Percentiles rank a stretch among this genome's conserved stretches.
Conservation (phyloP, 2,329 filamentous ascomycete species). For the Diaporthe nobilis region DNA sequence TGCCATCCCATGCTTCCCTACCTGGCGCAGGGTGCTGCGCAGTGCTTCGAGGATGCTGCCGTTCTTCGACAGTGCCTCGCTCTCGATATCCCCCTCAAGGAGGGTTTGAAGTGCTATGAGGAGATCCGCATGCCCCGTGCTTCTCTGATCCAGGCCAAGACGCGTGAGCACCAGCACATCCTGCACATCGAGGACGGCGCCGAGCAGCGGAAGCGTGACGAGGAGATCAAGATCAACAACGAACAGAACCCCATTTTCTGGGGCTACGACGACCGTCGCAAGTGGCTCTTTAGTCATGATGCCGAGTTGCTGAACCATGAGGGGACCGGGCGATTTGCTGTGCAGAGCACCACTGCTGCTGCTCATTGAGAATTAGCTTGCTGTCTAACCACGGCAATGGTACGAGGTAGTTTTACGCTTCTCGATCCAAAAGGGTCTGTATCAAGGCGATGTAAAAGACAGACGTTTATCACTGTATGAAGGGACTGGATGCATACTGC, state of each 20-base stretch:
- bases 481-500: too few relatives aligned
- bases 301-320: conserved; percentile 40
- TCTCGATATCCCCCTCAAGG: conserved; percentile 10
- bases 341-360: neutral
- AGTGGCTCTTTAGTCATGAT: conserved; percentile 51
- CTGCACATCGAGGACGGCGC: conserved; percentile 46
- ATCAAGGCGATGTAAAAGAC: conserved; percentile 23
- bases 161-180: conserved; percentile 45
- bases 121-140: conserved; percentile 43
- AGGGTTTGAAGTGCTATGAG: conserved; percentile 40
- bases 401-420: neutral
- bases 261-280: conserved; percentile 50
- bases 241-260: conserved; percentile 46
- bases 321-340: neutral
- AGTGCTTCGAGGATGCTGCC: conserved; percentile 61
- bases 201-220: conserved; percentile 44
- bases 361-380: neutral
- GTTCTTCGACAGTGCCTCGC: conserved; percentile 44
- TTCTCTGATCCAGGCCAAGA: conserved; percentile 44
- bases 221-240: conserved; percentile 38
- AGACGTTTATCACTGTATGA: too few relatives aligned
- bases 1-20: conserved; percentile 65
- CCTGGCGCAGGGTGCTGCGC: conserved; percentile 62
- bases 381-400: neutral
- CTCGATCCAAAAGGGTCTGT: neutral